Conservation (phyloP, 805 yeast species). For the Lipomyces starkeyi region DNA sequence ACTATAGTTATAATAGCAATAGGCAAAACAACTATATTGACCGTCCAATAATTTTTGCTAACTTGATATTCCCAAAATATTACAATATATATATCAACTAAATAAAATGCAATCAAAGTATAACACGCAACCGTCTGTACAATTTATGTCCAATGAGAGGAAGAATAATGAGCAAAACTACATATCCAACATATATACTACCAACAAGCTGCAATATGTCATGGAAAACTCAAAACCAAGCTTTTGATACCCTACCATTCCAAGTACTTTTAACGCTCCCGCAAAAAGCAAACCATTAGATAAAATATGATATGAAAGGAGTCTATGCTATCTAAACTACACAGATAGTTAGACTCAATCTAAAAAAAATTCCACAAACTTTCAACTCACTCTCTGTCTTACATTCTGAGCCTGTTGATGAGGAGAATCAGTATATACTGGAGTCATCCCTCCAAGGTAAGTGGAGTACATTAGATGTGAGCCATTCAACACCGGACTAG, state of each 20-base stretch:
- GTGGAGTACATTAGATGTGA: slow-evolving; percentile 21
- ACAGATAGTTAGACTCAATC: neutral
- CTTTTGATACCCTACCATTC: slow-evolving; percentile 2
- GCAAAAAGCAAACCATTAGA: neutral
- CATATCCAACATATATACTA: neutral
- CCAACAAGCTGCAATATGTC: neutral
- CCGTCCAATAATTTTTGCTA: too few relatives aligned
- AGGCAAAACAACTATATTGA: too few relatives aligned
- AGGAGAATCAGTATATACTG: slow-evolving; percentile 17
- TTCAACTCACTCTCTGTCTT: slow-evolving; percentile 1
- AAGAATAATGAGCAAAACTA: neutral
- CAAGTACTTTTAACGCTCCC: neutral
- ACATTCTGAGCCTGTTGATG: slow-evolving; percentile 19
- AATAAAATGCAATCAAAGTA: neutral
- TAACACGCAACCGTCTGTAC: neutral
- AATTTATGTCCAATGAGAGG: neutral
- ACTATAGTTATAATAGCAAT: too few relatives aligned
- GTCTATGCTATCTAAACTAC: neutral
- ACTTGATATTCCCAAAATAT: too few relatives aligned
- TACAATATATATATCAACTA: neutral
- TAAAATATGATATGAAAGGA: neutral
- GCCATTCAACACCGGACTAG: slow-evolving; percentile 20
- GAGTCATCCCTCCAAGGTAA: slow-evolving; percentile 13
- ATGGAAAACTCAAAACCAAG: slow-evolving; percentile 3
- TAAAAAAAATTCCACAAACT: neutral